Base-by-base conservation (phyloP, 108 stramenopile species). In the Cyclotella cryptica region DNA sequence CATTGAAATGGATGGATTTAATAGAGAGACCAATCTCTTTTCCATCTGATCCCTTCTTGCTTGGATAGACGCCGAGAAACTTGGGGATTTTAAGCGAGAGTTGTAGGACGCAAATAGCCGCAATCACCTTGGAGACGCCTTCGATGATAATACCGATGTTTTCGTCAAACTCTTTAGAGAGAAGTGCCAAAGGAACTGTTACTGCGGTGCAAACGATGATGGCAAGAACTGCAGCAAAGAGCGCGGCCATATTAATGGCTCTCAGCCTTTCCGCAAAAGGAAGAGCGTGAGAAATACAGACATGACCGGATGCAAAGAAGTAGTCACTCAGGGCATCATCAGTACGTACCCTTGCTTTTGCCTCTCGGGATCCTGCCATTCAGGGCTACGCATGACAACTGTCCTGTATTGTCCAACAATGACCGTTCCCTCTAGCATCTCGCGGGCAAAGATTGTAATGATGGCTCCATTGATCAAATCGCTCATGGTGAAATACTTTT, bases 361-460 rank as follows among this genome's bases (percentile, higher is more conserved):
- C 17, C 64, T 80, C 19, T 80, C 80, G 1, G 83, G 79, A 22
- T 86, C 87, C 58, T 74, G 66, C 79, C 65, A 83, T 44, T 81
- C 85, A 19, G 78, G 70, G 40, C 74, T 64, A 10, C 88, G 78
- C 57, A 86, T 62, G 46, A 90, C 76, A 26, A 90, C 86, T 7
- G 89, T 89, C 19, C 92, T 81, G 66, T 90, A 93, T 66, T 90
- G 85, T 0, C 93, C 93, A 61, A 93, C 88, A 66, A 93, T 91
- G 75, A 91, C 87, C 12, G 85, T 78, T 10, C 81, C 92, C 71
- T 93, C 92, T 51, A 93, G 81, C 39, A 88, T 65, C 62, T 93
- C 92, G n/a, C 90, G 69, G 15, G 92, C 90, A 51, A 93, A 93
- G 75, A 93, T 93, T 26, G 92, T 93, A 69, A 78, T 80, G 30